A percentile compares a stretch with the other conserved stretches of the same genome.
Conservation (phyloP, 2,329 filamentous ascomycete genomes). For the Capronia americana region DNA sequence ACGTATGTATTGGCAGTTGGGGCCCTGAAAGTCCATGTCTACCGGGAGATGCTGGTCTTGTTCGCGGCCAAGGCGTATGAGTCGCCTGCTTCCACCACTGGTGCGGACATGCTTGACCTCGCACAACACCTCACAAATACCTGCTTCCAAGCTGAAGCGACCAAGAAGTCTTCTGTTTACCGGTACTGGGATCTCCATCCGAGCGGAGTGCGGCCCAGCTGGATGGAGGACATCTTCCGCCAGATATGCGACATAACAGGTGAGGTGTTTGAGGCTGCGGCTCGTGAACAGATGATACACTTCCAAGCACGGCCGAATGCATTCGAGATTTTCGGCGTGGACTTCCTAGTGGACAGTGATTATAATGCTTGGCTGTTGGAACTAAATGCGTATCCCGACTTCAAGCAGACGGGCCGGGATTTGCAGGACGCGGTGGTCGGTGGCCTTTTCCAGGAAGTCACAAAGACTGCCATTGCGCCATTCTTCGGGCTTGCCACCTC, state of each 20-base stretch:
- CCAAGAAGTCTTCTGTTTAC: conserved; percentile 63
- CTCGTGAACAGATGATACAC: conserved; percentile 81
- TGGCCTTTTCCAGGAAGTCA: conserved; percentile 76
- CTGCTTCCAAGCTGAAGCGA: conserved; percentile 73
- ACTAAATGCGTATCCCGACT: conserved; percentile 96
- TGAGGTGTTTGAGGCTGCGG: conserved; percentile 85
- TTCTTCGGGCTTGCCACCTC: conserved; percentile 64
- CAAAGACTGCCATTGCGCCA: conserved; percentile 67
- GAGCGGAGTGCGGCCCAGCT: conserved; percentile 45
- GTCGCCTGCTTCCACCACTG: conserved; percentile 58
- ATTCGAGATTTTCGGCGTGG: conserved; percentile 90
- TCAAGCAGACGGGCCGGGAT: conserved; percentile 83
- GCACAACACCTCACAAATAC: conserved; percentile 91
- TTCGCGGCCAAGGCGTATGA: conserved; percentile 80
- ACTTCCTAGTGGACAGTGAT: conserved; percentile 78
- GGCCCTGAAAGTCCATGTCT: conserved; percentile 81
- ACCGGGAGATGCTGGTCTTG: conserved; percentile 87
- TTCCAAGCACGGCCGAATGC: conserved; percentile 88
- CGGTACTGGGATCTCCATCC: conserved; percentile 74
- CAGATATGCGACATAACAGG: conserved; percentile 78
- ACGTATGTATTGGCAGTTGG: conserved; percentile 87
- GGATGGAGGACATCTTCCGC: conserved; percentile 68
- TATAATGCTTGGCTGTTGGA: conserved; percentile 79
- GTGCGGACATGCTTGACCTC: conserved; percentile 60
- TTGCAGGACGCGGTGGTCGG: conserved; percentile 71